phyloP scores from a whole-genome alignment of 2,329 filamentous ascomycete genomes.

The Myriosclerotinia curreyana region DNA sequence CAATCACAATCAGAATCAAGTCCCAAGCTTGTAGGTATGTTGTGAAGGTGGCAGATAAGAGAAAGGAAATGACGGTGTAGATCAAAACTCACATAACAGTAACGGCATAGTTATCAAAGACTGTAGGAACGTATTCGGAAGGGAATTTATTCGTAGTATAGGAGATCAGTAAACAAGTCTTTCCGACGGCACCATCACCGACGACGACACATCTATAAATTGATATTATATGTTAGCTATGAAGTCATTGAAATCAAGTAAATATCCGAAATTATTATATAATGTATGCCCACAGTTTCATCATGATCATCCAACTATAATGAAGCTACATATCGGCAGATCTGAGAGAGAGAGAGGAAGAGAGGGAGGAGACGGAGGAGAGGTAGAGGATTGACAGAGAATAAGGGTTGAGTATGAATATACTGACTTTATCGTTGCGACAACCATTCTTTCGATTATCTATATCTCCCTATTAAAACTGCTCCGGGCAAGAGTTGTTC shows the following conservation, averaged over 20 bases:
- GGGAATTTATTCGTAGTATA: constrained; percentile 99
- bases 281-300: constrained; percentile 3
- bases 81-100: constrained; percentile 85
- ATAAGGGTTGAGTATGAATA: constrained; percentile 19
- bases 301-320: neutral
- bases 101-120: constrained; percentile 99
- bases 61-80: constrained; percentile 5
- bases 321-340: constrained; percentile 5
- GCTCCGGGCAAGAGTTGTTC: neutral
- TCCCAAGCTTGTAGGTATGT: constrained; percentile 3
- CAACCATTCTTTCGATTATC: constrained; percentile 43
- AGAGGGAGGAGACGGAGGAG: too few relatives aligned
- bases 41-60: neutral
- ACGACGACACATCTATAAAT: constrained; percentile 87
- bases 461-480: neutral
- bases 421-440: constrained; percentile 62
- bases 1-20: constrained; percentile 21
- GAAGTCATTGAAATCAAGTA: constrained; percentile 1
- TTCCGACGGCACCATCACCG: constrained; percentile 98
- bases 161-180: constrained; percentile 97
- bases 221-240: constrained; percentile 25
- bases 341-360: neutral
- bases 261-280: neutral
- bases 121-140: constrained; percentile 98
- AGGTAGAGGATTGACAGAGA: neutral